Conservation (phyloP, 164 flowering plant species). For the Magnolia officinalis region DNA sequence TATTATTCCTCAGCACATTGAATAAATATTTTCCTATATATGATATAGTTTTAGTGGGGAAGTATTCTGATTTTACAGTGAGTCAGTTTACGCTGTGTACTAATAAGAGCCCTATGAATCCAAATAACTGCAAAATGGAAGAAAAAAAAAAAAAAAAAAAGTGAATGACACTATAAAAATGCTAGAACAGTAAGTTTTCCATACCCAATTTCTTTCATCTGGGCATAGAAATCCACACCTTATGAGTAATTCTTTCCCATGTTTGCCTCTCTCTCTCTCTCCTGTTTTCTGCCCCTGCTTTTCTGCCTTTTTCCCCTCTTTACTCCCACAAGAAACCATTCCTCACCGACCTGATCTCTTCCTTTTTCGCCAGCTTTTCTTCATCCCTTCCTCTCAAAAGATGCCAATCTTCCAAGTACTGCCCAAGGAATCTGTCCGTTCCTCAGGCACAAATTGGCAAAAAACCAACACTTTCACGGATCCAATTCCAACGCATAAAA, state of each 20-base stretch:
- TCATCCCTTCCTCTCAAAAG: not conserved
- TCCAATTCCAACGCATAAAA: not conserved
- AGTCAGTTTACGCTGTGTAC: not conserved
- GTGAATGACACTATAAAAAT: not conserved
- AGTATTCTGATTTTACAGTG: not conserved
- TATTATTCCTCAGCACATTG: conserved; percentile 8
- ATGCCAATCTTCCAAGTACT: not conserved
- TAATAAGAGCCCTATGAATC: not conserved
- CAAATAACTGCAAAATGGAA: not conserved
- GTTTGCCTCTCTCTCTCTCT: no score
- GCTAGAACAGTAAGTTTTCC: not conserved
- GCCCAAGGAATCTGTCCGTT: not conserved
- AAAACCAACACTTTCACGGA: not conserved
- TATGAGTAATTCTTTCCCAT: not conserved
- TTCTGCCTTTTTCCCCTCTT: not conserved
- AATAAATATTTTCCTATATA: conserved; percentile 6
- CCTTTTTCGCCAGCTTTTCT: not conserved
- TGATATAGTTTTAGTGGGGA: not conserved
- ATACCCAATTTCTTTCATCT: conserved; percentile 2
- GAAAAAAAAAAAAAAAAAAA: not conserved
- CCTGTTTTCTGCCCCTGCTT: not conserved
- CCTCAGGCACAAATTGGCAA: not conserved
- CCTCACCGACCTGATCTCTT: not conserved
- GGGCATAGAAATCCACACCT: not conserved
- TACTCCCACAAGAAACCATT: not conserved